phyloP scores from a whole-genome alignment of 176 grass and related monocot genomes.

The Alloteropsis semialata region DNA sequence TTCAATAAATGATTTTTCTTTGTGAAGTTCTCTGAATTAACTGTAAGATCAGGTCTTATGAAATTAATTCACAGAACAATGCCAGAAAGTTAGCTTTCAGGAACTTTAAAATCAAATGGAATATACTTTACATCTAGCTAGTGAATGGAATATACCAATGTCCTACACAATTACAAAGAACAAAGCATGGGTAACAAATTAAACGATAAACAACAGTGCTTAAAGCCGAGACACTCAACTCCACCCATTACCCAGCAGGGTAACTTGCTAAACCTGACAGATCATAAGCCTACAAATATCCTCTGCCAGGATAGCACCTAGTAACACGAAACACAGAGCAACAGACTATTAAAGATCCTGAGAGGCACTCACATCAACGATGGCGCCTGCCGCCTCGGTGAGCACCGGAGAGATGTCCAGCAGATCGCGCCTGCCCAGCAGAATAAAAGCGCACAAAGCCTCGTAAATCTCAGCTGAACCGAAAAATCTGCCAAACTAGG shows the following conservation, averaged over 20 bases:
- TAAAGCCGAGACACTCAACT: neutral
- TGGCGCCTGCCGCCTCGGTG: conserved; percentile 88
- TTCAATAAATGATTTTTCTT: neutral
- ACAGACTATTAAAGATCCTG: neutral
- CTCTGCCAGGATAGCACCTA: neutral
- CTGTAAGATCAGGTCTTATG: conserved; percentile 14
- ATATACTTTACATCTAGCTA: neutral
- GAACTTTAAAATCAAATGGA: neutral
- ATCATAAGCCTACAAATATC: neutral
- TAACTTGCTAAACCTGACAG: neutral
- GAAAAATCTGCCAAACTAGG: neutral
- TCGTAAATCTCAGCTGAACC: neutral
- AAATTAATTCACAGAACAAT: neutral
- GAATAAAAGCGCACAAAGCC: neutral
- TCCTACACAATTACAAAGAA: neutral
- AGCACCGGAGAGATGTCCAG: conserved; percentile 94
- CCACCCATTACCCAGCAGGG: neutral
- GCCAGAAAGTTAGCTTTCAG: neutral
- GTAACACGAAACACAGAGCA: neutral
- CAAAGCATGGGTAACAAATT: neutral
- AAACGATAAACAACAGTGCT: neutral
- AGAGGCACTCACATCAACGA: conserved; percentile 78
- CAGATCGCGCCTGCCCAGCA: conserved; percentile 73
- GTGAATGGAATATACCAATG: neutral
- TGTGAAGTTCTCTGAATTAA: neutral